Conservation (phyloP, 106 monocot species). For the Ottelia alismoides region DNA sequence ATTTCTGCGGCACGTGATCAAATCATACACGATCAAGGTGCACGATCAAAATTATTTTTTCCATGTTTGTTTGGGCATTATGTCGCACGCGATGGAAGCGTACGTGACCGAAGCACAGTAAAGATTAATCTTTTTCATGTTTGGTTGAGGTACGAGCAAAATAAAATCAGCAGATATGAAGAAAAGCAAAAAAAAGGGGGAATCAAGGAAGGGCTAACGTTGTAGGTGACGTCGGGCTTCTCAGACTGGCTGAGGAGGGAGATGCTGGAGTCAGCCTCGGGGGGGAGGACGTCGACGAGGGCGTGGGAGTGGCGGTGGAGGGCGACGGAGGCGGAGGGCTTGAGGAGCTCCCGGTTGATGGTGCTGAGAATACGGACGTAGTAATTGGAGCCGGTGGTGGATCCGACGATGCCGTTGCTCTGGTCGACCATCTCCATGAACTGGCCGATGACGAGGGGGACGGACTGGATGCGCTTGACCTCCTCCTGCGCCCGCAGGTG, state of each 20-base stretch:
- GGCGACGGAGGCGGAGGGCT: conserved; percentile 92
- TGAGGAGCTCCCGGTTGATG: conserved; percentile 80
- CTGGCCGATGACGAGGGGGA: conserved; percentile 97
- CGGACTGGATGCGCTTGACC: conserved; percentile 98
- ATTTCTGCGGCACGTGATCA: too few species aligned
- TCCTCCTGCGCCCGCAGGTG: conserved; percentile 94
- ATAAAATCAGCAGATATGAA: too few species aligned
- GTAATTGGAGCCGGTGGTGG: conserved; percentile 95
- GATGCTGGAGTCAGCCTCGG: conserved; percentile 95
- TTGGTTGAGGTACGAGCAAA: too few species aligned
- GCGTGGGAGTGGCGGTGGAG: conserved; percentile 96
- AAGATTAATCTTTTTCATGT: too few species aligned
- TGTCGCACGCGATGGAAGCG: too few species aligned
- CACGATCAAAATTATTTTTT: too few species aligned
- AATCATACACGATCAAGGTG: too few species aligned
- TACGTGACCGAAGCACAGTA: too few species aligned
- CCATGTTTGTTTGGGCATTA: too few species aligned
- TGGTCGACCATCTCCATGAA: conserved; percentile 99
- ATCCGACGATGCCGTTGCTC: conserved; percentile 95
- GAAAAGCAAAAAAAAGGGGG: too few species aligned
- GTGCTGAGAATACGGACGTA: conserved; percentile 93
- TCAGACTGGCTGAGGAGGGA: conserved; percentile 59
- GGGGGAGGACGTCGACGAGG: conserved; percentile 88
- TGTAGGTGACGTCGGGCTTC: conserved; percentile 71
- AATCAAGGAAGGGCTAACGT: too few species aligned